Base-by-base conservation (phyloP, 1,139 yeast species). In the Yamadazyma triangularis region DNA sequence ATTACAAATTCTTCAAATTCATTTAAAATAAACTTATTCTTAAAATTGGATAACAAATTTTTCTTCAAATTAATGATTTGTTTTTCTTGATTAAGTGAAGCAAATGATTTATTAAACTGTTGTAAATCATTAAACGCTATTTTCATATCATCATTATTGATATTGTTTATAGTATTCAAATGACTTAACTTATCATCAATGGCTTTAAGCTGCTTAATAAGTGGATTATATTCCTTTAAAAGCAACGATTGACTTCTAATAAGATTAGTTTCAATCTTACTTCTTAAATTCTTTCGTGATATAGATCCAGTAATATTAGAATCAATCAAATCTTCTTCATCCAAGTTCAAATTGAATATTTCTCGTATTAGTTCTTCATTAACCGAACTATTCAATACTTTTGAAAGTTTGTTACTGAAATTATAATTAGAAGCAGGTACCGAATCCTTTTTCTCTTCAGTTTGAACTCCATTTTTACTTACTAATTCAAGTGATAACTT, bases 251-350 rank as follows among this genome's bases (percentile, higher is more conserved):
- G 86, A 33, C 75, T 75, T 40, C 71, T 75, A 34, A 87, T 61
- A 26, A 86, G 61, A 35, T 84, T 88, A n/a, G 67, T 66, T 46
- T 87, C 95, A 11, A 87, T 65, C 31, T 73, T 76, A 27, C 87
- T 77, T 32, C 87, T 66, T 34, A 87, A 60, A 28, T 76, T 70
- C 42, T 83, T 54, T 77, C 70, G 57, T 3, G 77, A 58, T 23
- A 77, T 60, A 2, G 77, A 66, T 0, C 87, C 86, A n/a, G 65
- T 45, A 18, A 75, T 54, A 8, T 76, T 80, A 0, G 83, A 67
- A 26, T 71, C 70, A 8, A 75, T 67, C 27, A 79, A 50, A 23
- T 62, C 47, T 36, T 23, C 55, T 48, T 35, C 52, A 13, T 58
- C 50, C 30, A 51, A 48, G 27, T 62, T 60, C 5, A 59, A 34